Base-by-base conservation (phyloP, 2,329 filamentous ascomycete genomes). In the Claviceps fusiformis region DNA sequence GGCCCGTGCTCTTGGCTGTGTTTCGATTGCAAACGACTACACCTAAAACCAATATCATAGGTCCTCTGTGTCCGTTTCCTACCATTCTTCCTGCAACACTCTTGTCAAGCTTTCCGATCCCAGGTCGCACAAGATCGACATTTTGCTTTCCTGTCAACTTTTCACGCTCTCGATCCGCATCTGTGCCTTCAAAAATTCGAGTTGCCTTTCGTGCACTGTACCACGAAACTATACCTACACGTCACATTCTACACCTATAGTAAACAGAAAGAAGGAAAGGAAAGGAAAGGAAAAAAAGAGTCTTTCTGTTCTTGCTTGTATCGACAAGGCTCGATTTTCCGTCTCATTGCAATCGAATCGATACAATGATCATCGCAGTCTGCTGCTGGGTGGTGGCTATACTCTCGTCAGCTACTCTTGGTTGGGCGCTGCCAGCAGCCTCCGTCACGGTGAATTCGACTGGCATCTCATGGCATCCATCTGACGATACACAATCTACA, bases 401-500 rank as follows among this genome's bases (percentile, higher is more conserved):
- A 7, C 13, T 57, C 10, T 43, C 24, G 33, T 46, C 50, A 31
- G 43, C 50, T 29, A 49, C 27, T 41, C 29, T 52, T 17, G 43
- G 50, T 24, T 49, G 50, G 54, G 45, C 50, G 19, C 5, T 54
- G 13, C 51, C 56, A 27, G 47, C 48, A 3, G 15, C 10, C 19
- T 4, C 47, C 13, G 15, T 49, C 46, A 45, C 55, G 35, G 46
- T 54, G 39, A 60, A 61, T 58, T 59, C 55, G 47, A 58, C 56
- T 10, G 57, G 55, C 46, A 53, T 64, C 46, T 61, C 55, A 9
- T 69, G 65, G 65, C 59, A 56, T 10, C 62, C 64, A 37, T 57
- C 62, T 19, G 49, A 31, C 44, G 54, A 60, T 29, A 58, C 61
- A 19, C 57, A 61, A 43, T 62, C 56, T 55, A 62, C 61, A 24